Evolutionary conservation across 1,284 basidiomycete genomes (phyloP), one percentile per base, ranked within the genome.

Genomic region (Cryptococcus deneoformans): DNA sequence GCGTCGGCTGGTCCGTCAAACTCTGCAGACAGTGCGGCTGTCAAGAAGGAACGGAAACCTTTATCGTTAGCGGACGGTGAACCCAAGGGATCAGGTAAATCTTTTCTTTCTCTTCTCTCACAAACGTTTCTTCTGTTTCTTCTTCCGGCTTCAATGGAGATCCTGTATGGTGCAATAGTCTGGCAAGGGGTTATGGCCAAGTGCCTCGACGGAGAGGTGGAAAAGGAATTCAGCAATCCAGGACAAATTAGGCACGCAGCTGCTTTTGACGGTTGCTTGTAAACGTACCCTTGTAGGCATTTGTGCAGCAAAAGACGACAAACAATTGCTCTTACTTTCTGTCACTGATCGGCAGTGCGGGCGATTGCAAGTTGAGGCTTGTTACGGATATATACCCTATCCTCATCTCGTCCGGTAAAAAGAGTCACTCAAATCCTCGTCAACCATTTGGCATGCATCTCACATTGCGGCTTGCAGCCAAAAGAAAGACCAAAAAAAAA

Each of bases 391-490:
- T 42, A 42, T 42, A 16, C 12, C 40, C 40, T 16, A 12, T 37
- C 37, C 52, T 42, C 44, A 51, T 29, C 29, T 29, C 29, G 29
- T 29, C 29, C 29, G 36, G 50, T 34, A 44, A 42, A 40, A 55
- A 46, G 12, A 29, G 20, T 16, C 40, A 3, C 40, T 42, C 40
- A 16, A 43, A 42, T 45, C 53, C 43, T 20, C 58, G 50, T 40
- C 36, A 47, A 40, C 54, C 52, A 59, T 29, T 29, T 62, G 61
- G 58, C 61, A 62, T 62, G 61, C 61, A 62, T 62, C 58, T 45
- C 35, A 49, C 47, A 45, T 39, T 42, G n/a, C 42, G 20, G 49
- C 14, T 42, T 29, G 16, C 14, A 38, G 12, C 10, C 46, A 11
- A 43, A 29, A 29, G 29, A 29, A 29, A 29, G 29, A 29, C 29